Base-by-base conservation (phyloP, 129 eudicot genomes). In the Flaveria robusta region DNA sequence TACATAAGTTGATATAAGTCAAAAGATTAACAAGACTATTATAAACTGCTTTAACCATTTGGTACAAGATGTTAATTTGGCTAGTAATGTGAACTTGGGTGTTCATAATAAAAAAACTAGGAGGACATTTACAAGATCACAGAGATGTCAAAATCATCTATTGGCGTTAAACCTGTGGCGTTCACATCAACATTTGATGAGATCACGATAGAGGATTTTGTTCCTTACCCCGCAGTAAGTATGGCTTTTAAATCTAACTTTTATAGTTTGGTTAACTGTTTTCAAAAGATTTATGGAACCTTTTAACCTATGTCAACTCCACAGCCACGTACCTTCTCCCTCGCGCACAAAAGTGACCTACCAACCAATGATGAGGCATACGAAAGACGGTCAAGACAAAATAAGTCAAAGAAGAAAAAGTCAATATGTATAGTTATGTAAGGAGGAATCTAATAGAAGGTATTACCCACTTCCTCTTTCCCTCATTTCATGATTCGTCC, bases 121-220 rank as follows among this genome's bases (percentile, higher is more conserved):
- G 75, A 71, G 41, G 76, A 71, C 4, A 20, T 51, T 26, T 71
- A 71, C 76, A 71, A 34, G 27, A 71, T 71, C 13, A 60, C 65
- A 29, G 49, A 71, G 31, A 71, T 51, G 76, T 7, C 46, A 7
- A 71, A 71, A 31, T 51, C 50, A 18, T 31, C 66, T 31, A 51
- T 18, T 37, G 76, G 22, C 16, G 65, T 49, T 52, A 71, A 31
- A 51, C 9, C 26, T 70, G 1, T 27, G 20, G 46, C 18, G 46
- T 49, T 49, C 62, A 26, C 62, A 58, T 58, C 65, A 23, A 58
- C 16, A 9, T 58, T 58, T 2, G 34, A 23, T 18, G 65, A 58
- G 8, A 20, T 58, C 15, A 23, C 31, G 1, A 22, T 58, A 20
- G 31, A 58, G 29, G 31, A 23, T 8, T 20, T 14, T 9, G 65